Evolutionary conservation across 2,329 filamentous ascomycete species (phyloP).

Genomic region (Botrytis tulipae): DNA sequence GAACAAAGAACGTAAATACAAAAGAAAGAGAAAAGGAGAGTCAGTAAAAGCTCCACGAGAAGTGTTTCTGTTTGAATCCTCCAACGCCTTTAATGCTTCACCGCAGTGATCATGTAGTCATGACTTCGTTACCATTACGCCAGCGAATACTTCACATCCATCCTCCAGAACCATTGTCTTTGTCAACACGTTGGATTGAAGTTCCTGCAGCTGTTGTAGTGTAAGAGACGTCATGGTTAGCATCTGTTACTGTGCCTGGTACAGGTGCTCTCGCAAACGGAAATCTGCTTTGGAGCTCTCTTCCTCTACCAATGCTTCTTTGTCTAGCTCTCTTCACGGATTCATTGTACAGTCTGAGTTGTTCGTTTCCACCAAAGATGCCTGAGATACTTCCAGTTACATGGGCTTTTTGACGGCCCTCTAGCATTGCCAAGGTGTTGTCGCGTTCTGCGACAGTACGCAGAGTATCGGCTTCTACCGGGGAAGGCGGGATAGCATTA

Average conservation of each 20-base stretch:
- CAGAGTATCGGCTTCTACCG: neutral
- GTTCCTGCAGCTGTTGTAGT: neutral
- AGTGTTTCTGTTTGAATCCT: neutral
- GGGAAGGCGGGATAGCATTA: neutral
- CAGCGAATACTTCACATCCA: neutral
- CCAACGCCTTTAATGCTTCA: neutral
- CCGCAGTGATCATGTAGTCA: neutral
- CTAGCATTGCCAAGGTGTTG: neutral
- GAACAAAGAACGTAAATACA: neutral
- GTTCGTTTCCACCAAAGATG: neutral
- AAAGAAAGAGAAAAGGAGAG: neutral
- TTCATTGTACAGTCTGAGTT: neutral
- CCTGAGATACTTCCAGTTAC: neutral
- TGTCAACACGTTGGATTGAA: neutral
- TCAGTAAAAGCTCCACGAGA: neutral
- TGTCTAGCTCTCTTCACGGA: neutral
- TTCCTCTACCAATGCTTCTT: neutral
- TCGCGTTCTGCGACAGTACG: slow-evolving; percentile 11
- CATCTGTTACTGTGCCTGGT: neutral
- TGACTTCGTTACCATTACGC: neutral
- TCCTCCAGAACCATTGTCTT: neutral
- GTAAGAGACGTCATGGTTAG: neutral
- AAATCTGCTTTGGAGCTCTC: neutral
- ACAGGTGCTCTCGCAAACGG: neutral
- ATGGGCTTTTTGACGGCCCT: neutral